These are phyloP conservation scores for Pichia sp. DNA, from an alignment of 1,139 yeast species.

Conservation along the genomic window DNA sequence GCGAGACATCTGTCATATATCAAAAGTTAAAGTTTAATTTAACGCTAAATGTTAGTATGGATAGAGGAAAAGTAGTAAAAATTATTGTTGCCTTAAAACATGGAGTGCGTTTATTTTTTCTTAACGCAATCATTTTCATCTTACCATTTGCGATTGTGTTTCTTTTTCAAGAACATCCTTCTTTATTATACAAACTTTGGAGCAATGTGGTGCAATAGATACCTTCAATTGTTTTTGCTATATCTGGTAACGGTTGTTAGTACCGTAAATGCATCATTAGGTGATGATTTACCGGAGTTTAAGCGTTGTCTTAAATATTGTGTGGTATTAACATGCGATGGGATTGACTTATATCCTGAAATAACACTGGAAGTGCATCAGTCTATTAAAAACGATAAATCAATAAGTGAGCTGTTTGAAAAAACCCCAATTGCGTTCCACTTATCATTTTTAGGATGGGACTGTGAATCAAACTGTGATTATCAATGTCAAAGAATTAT, in stretches of 20 bases:
- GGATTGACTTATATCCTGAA: slow-evolving; percentile 22
- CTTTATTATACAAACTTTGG: too few species aligned
- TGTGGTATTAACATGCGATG: slow-evolving; percentile 37
- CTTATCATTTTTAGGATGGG: slow-evolving; percentile 60
- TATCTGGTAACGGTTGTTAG: background rate
- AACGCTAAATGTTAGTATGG: too few species aligned
- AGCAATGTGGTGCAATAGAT: background rate
- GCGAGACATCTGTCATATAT: slow-evolving; percentile 58
- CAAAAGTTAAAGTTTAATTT: too few species aligned
- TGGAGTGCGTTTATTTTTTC: too few species aligned
- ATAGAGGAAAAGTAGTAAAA: too few species aligned
- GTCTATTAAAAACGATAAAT: slow-evolving; percentile 20
- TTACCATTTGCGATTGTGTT: too few species aligned
- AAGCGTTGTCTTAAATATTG: slow-evolving; percentile 62
- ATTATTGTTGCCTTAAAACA: too few species aligned
- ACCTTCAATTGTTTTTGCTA: background rate
- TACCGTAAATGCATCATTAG: slow-evolving; percentile 49
- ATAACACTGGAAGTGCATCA: slow-evolving; percentile 14
- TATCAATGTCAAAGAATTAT: slow-evolving; percentile 80
- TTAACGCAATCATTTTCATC: too few species aligned
- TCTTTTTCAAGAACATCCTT: too few species aligned
- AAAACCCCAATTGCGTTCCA: slow-evolving; percentile 36
- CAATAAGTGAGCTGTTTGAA: slow-evolving; percentile 32
- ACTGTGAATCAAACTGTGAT: slow-evolving; percentile 79
- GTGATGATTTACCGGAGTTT: slow-evolving; percentile 72